Evolutionary conservation across 768 basidiomycete species (phyloP), one percentile per base, ranked within the genome.

Genomic region (Psilocybe cubensis): DNA sequence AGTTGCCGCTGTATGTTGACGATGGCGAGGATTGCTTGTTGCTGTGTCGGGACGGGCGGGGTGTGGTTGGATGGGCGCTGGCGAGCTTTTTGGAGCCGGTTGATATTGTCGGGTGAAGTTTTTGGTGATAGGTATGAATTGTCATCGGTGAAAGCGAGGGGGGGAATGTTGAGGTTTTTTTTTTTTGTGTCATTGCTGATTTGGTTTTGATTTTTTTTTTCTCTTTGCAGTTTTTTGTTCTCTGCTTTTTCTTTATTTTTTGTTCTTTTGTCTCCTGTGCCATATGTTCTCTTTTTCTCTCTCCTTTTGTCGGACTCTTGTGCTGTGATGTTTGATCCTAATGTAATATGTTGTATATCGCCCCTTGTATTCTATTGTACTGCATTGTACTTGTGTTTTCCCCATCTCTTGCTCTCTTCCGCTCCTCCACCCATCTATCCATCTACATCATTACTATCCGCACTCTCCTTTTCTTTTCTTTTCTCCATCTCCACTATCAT

Each of bases 31-130:
- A 93, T 63, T 92, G 91, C 72, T 72, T 94, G 59, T 72, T 94
- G 52, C 79, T 93, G 23, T 90, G 87, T 59, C 75, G 90, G 41
- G 83, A 88, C 68, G 69, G 65, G 29, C 54, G 59, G 3, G 81
- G 83, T 10, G 76, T 80, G 9, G 79, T 92, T 17, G 91, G 91
- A 0, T 93, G 92, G 92, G 87, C 87, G 3, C 69, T 94, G 59
- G 91, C 91, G 31, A 92, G 91, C 68, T 94, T 92, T 72, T 70
- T 93, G 68, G 78, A 87, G 24, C 89, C 89, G 8, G 64, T 86
- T 56, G 31, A 47, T 41, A 20, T 59, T 24, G 41, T 43, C 56
- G 45, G 50, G 20, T 44, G 24, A 27, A 27, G 48, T 20, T 23
- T 21, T 18, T 7, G 5, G 43, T n/a, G 17, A 11, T 21, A 2